These are phyloP conservation scores for Cladorrhinum sp. DNA, from an alignment of 2,329 filamentous ascomycete genomes.

Conservation along the genomic window DNA sequence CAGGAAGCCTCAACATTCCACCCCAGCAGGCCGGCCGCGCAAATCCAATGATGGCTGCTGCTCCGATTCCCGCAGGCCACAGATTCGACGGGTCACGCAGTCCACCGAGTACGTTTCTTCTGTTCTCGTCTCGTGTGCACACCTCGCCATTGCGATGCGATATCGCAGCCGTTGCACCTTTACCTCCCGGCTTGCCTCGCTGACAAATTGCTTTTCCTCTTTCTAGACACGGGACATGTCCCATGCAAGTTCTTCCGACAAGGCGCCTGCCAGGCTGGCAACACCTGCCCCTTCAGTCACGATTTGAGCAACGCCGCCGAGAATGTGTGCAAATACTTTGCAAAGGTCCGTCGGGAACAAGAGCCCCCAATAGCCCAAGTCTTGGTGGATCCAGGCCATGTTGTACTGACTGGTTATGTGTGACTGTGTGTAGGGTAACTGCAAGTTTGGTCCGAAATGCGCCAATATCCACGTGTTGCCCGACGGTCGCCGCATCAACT, in stretches of 20 bases:
- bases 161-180: not conserved
- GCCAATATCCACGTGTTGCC: slow-evolving; percentile 94
- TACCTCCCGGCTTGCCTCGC: not conserved
- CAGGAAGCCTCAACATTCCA: slow-evolving; percentile 55
- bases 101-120: slow-evolving; percentile 55
- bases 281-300: slow-evolving; percentile 94
- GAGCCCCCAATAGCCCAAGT: not conserved
- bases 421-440: slow-evolving; percentile 70
- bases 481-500: slow-evolving; percentile 89
- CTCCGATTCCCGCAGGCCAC: slow-evolving; percentile 22
- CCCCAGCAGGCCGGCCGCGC: slow-evolving; percentile 29
- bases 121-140: not conserved
- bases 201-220: slow-evolving; percentile 14
- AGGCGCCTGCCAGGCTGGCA: slow-evolving; percentile 92
- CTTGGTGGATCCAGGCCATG: slow-evolving; percentile 2
- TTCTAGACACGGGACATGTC: slow-evolving; percentile 88
- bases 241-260: slow-evolving; percentile 99
- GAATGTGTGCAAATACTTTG: slow-evolving; percentile 97
- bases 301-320: slow-evolving; percentile 81
- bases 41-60: slow-evolving; percentile 35
- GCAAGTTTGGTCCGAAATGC: slow-evolving; percentile 98
- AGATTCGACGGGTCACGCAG: slow-evolving; percentile 60
- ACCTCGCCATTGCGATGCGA: slow-evolving; percentile 2
- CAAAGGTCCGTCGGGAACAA: slow-evolving; percentile 65
- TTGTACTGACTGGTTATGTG: slow-evolving; percentile 22